These are phyloP conservation scores for Phytophthora ohioensis DNA, from an alignment of 352 stramenopile species.

Conservation along the genomic window DNA sequence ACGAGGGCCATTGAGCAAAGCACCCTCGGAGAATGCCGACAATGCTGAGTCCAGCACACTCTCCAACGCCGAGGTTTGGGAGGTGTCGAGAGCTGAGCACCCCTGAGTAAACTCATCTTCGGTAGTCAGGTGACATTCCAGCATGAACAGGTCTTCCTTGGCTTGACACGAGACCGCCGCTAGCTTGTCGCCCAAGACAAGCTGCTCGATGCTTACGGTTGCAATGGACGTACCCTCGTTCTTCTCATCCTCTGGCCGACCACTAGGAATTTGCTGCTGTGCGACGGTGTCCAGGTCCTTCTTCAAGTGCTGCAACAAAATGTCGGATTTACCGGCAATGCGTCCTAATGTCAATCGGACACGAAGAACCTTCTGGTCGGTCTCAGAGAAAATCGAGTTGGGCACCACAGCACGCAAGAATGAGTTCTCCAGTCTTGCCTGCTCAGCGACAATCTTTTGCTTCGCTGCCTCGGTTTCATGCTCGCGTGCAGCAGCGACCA, in stretches of 20 bases:
- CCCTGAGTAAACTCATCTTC: slow-evolving; percentile 65
- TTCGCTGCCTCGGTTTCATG: slow-evolving; percentile 77
- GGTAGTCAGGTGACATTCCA: slow-evolving; percentile 78
- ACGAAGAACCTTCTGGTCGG: slow-evolving; percentile 77
- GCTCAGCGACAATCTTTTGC: slow-evolving; percentile 72
- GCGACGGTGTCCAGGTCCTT: slow-evolving; percentile 66
- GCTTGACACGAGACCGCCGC: slow-evolving; percentile 65
- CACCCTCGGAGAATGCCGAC: slow-evolving; percentile 64
- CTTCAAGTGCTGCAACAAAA: slow-evolving; percentile 70
- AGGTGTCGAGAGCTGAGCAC: slow-evolving; percentile 55
- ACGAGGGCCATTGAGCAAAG: slow-evolving; percentile 45
- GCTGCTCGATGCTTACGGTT: slow-evolving; percentile 53
- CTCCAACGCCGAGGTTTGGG: slow-evolving; percentile 55
- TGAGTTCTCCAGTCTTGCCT: slow-evolving; percentile 70
- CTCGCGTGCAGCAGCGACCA: slow-evolving; percentile 66
- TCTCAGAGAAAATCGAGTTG: slow-evolving; percentile 76
- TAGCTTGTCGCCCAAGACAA: slow-evolving; percentile 70
- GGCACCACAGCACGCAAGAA: slow-evolving; percentile 77
- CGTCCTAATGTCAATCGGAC: slow-evolving; percentile 72
- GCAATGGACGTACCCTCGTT: slow-evolving; percentile 35
- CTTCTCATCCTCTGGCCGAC: slow-evolving; percentile 39
- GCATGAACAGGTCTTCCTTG: slow-evolving; percentile 77
- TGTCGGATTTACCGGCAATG: slow-evolving; percentile 73
- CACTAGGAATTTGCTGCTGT: slow-evolving; percentile 35
- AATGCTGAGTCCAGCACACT: slow-evolving; percentile 64